Percentiles rank a stretch among this genome's conserved stretches.
Conservation (phyloP, 2,329 filamentous ascomycete species). For the Fusarium aywerte region DNA sequence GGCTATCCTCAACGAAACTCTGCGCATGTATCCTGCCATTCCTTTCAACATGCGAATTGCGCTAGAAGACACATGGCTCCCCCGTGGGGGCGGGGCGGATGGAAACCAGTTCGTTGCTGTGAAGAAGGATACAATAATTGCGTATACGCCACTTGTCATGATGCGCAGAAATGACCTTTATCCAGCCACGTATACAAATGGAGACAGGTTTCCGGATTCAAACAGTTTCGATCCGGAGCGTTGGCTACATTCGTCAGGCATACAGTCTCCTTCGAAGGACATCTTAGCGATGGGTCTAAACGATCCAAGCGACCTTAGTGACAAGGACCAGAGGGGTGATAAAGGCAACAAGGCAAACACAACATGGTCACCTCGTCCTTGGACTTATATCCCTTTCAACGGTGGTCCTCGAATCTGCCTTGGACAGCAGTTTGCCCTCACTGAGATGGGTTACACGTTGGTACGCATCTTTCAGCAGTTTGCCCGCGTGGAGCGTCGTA, state of each 20-base stretch:
- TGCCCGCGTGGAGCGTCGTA: background rate
- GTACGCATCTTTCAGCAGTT: background rate
- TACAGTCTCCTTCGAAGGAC: background rate
- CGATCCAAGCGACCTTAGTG: no score
- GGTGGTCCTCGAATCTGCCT: background rate
- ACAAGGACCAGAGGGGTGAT: background rate
- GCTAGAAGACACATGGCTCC: background rate
- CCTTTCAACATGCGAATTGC: background rate
- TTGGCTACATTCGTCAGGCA: background rate
- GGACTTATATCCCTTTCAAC: background rate
- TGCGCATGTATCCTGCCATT: background rate
- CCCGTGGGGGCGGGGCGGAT: background rate
- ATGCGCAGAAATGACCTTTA: background rate
- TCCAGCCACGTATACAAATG: background rate
- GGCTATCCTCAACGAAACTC: background rate
- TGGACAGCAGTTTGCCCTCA: background rate
- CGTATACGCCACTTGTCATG: background rate
- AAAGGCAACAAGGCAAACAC: background rate
- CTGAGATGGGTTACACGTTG: background rate
- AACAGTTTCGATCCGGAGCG: background rate
- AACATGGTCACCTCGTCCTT: background rate
- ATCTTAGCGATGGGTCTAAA: no score
- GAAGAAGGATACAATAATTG: background rate
- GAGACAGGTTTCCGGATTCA: background rate
- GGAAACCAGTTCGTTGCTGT: background rate